These are phyloP conservation scores for Neurospora africana DNA, from an alignment of 495 filamentous ascomycete genomes.

Conservation along the genomic window DNA sequence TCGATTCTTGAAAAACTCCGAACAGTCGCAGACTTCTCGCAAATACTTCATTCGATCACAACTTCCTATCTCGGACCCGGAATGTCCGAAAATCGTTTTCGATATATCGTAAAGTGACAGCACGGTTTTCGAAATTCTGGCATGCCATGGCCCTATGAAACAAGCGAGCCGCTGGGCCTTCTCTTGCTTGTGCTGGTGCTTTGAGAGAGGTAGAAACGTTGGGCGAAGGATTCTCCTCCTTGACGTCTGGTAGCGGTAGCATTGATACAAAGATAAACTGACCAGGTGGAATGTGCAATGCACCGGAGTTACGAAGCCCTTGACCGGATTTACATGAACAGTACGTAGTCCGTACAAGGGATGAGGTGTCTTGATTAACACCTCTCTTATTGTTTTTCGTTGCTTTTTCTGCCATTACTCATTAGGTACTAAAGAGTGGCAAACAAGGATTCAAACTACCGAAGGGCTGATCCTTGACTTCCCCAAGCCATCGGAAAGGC, in stretches of 20 bases:
- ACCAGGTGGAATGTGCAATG: background rate
- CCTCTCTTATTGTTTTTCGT: background rate
- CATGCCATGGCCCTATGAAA: background rate
- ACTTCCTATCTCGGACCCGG: background rate
- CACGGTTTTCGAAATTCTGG: background rate
- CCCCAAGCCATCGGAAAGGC: background rate
- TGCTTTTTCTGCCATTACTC: too few species aligned
- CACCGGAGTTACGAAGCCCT: background rate
- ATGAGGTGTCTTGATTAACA: background rate
- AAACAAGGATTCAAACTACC: background rate
- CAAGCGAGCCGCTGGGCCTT: background rate
- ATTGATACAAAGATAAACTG: background rate
- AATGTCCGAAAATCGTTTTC: background rate
- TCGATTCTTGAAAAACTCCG: background rate
- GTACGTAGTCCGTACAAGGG: background rate
- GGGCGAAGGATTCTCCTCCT: background rate
- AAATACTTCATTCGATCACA: background rate
- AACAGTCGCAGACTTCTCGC: background rate
- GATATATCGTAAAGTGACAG: background rate
- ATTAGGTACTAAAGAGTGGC: too few species aligned
- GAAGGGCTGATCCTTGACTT: background rate
- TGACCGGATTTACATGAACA: background rate
- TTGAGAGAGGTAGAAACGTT: background rate
- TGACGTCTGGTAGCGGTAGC: background rate
- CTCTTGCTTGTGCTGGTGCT: background rate